These are phyloP conservation scores for Tuber microsphaerosporum DNA, from an alignment of 495 filamentous ascomycete species.

Conservation along the genomic window DNA sequence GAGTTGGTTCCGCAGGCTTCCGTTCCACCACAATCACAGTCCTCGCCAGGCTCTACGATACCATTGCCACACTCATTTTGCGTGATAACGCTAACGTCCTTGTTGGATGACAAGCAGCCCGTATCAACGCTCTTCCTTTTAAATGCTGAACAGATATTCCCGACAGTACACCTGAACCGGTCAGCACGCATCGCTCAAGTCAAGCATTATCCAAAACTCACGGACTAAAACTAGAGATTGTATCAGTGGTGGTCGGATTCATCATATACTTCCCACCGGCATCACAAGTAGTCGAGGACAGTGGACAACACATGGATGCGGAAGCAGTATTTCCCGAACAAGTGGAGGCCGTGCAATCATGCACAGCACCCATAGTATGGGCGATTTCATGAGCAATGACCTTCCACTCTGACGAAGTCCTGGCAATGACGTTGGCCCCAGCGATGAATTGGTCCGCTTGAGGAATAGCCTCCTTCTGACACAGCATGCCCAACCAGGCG, in stretches of 20 bases:
- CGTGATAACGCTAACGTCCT: constrained; percentile 74
- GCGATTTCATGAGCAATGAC: constrained; percentile 94
- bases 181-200: not conserved
- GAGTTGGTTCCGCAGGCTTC: constrained; percentile 61
- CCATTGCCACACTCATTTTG: constrained; percentile 90
- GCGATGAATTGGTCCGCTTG: constrained; percentile 46
- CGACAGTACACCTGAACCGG: constrained; percentile 59
- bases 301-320: constrained; percentile 79
- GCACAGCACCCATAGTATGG: constrained; percentile 92
- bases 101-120: constrained; percentile 71
- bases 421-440: constrained; percentile 83
- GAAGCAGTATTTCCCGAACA: constrained; percentile 58
- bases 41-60: constrained; percentile 88
- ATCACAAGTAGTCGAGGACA: constrained; percentile 61
- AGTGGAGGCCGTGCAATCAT: constrained; percentile 70
- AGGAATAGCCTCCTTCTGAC: constrained; percentile 53
- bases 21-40: constrained; percentile 87
- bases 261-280: constrained; percentile 78
- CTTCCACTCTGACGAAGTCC: constrained; percentile 82
- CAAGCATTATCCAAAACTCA: constrained; percentile 13
- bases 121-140: constrained; percentile 69
- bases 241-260: constrained; percentile 75
- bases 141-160: constrained; percentile 92
- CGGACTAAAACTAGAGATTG: constrained; percentile 71
- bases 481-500: constrained; percentile 87